Base-by-base conservation (phyloP, 306 rosid species). In the Cucumis hystrix region DNA sequence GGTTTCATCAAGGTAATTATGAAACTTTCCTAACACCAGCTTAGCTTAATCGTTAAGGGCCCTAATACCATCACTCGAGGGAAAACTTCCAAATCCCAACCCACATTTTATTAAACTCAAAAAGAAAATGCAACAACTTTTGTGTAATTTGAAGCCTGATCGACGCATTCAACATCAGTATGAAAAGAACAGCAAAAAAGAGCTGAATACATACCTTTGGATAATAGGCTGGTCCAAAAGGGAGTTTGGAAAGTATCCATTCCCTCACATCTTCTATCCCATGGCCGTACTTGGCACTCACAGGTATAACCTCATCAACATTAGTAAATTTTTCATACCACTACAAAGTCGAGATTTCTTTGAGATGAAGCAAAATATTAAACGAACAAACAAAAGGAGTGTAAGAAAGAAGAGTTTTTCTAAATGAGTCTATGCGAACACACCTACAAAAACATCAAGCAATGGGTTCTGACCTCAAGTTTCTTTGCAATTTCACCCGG, bases 401-500 rank as follows among this genome's bases (percentile, higher is more conserved):
- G 28, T 25, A 40, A 45, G 39, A 52, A 35, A 72, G 65, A 84
- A 77, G 40, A 69, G 56, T 77, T 75, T 23, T 18, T 56, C 54
- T 49, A 74, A 74, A 45, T 64, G 57, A 59, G 79, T 63, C 72
- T 37, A 85, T 65, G 45, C 57, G 51, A 71, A 54, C 74, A 25
- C 14, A 78, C 78, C 76, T 79, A 78, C n/a, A 77, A 54, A 69
- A 79, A 82, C 73, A 82, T 82, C 79, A 80, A 82, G 61, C 54
- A 83, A 80, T 69, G 56, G 47, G 79, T 79, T 65, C 87, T 79
- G 81, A 95, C 99, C 97, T 92, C 96, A 18, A 92, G 87, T 82
- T 95, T 95, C 96, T 95, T 90, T 43, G 97, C 96, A 82, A 92
- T 86, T 92, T 95, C 99, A 21, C 99, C 97, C 55, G 99, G 97